These are phyloP conservation scores for Monosporascus sp. DNA, from an alignment of 2,329 filamentous ascomycete species.

Conservation along the genomic window DNA sequence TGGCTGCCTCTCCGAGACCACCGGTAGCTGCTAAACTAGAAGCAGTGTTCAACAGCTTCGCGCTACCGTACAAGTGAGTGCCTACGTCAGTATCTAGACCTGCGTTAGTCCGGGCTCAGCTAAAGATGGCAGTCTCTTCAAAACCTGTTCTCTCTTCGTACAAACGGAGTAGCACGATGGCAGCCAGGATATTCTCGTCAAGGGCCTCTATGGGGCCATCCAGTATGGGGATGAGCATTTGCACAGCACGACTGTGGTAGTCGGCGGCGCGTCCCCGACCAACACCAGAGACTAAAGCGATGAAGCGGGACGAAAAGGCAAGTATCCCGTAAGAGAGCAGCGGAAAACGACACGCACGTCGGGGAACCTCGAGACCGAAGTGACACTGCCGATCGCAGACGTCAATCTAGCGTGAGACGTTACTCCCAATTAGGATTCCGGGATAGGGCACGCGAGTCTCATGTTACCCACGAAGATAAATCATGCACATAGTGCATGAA, in stretches of 20 bases:
- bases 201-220: constrained; percentile 2
- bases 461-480: constrained; percentile 3
- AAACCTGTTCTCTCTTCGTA: constrained; percentile 3
- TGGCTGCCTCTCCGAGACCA: constrained; percentile 36
- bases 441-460: not conserved
- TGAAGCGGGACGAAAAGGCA: constrained; percentile 1
- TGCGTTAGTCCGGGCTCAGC: not conserved
- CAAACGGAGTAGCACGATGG: constrained; percentile 1
- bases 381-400: constrained; percentile 1
- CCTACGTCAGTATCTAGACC: constrained; percentile 15
- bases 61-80: constrained; percentile 22
- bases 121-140: not conserved
- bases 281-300: constrained; percentile 1
- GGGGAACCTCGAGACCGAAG: constrained; percentile 2
- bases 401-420: not conserved
- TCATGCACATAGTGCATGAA: constrained; percentile 1
- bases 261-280: not conserved
- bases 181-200: constrained; percentile 4
- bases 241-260: constrained; percentile 1
- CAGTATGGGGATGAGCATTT: constrained; percentile 1
- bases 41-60: constrained; percentile 20
- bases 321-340: constrained; percentile 1
- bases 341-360: not conserved
- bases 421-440: not conserved
- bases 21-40: constrained; percentile 22